Base-by-base conservation (phyloP, 2,329 filamentous ascomycete species). In the Pseudogymnoascus sp. region DNA sequence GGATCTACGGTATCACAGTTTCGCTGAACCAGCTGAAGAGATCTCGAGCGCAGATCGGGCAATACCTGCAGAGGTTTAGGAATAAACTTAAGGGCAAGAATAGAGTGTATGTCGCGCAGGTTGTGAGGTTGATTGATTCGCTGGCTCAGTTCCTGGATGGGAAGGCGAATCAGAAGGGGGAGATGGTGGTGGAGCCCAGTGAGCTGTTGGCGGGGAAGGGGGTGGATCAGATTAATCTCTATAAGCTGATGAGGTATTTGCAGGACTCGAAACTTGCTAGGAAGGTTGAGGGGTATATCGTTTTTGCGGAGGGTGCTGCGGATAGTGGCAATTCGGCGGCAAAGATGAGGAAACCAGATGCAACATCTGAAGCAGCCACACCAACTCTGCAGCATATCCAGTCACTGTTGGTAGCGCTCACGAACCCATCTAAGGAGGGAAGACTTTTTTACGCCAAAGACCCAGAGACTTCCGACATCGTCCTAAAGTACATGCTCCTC, bases 211-310 rank as follows among this genome's bases (percentile, higher is more conserved):
- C 86, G 22, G 86, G 86, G 37, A 96, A 96, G 71, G 91, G 91
- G 0, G 88, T 94, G 22, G 94, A 99, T 70, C 93, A 97, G 70
- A 92, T 99, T 75, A 96, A 97, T 68, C 82, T 97, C 30, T 93
- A 90, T 74, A 93, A 94, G 70, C 79, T 99, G 12, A 86, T 92
- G 32, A 82, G 85, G 43, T 97, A 97, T 72, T 83, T 99, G 3
- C 89, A 93, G 69, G 88, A 94, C 65, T 97, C 92, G 64, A 97
- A 96, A 69, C 77, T 99, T 11, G 92, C 93, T 1, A 89, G 92
- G 65, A 99, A 99, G 73, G 89, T 97, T 9, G 93, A 99, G 74
- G 89, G 90, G 57, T 99, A 97, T 69, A 83, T 86, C 2, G 80
- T 83, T 2, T 82, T 88, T 62, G 73, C 82, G 1, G 81, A 86